Evolutionary conservation across 2,329 filamentous ascomycete species (phyloP).

Genomic region (Fusarium compactum): DNA sequence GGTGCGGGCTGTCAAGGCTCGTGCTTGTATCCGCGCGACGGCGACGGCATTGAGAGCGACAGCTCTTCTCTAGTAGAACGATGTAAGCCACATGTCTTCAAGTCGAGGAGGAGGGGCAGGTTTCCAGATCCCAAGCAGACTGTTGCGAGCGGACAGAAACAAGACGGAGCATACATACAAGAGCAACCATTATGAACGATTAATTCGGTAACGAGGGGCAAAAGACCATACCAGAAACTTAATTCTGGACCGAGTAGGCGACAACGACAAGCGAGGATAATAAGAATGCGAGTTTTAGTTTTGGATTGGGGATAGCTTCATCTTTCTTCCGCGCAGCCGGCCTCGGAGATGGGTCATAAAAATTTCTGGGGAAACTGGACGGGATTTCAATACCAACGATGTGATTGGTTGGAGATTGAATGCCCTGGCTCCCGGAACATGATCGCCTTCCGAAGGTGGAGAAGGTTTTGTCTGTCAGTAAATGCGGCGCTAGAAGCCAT

Average conservation of each 20-base stretch:
- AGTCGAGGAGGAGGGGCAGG: background rate
- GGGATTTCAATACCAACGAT: conserved; percentile 11
- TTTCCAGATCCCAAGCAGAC: background rate
- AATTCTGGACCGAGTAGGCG: background rate
- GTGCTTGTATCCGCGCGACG: conserved; percentile 14
- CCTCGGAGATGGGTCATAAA: conserved; percentile 36
- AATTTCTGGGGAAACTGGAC: conserved; percentile 23
- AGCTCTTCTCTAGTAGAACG: conserved; percentile 27
- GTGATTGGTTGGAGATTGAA: conserved; percentile 21
- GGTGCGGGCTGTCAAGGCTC: conserved; percentile 14
- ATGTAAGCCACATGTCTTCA: background rate
- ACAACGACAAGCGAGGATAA: background rate
- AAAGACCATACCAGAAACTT: background rate
- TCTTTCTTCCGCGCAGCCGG: conserved; percentile 24
- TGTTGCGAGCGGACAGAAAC: background rate
- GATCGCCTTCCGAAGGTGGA: conserved; percentile 29
- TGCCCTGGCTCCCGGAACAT: conserved; percentile 10
- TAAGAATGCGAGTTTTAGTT: conserved; percentile 17
- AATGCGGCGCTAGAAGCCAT: background rate
- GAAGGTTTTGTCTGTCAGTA: background rate
- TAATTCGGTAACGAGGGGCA: background rate
- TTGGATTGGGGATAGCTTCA: conserved; percentile 35
- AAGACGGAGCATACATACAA: conserved; percentile 12
- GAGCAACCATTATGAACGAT: conserved; percentile 20
- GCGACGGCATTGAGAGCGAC: conserved; percentile 30